Percentiles rank a stretch among this genome's conserved stretches.
Conservation (phyloP, 2,329 filamentous ascomycete genomes). For the Cladosporium sp. region DNA sequence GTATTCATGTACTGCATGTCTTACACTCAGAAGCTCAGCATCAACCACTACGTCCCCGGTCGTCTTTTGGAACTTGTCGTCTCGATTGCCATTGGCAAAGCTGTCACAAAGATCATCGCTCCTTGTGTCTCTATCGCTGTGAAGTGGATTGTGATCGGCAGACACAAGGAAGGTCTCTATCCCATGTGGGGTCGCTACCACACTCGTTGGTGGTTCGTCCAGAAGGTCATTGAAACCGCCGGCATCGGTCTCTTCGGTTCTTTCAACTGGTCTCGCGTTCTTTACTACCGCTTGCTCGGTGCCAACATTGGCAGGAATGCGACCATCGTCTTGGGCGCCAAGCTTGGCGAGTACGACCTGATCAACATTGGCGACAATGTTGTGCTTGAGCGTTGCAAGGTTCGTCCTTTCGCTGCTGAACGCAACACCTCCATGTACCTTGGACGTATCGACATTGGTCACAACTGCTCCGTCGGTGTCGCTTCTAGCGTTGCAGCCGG, state of each 20-base stretch:
- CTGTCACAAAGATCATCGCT: conserved; percentile 37
- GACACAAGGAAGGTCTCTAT: conserved; percentile 50
- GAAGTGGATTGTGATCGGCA: conserved; percentile 55
- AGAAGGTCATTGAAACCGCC: conserved; percentile 50
- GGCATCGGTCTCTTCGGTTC: conserved; percentile 45
- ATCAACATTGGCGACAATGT: conserved; percentile 51
- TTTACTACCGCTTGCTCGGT: conserved; percentile 52
- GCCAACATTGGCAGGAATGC: conserved; percentile 52
- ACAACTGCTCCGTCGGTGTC: conserved; percentile 45
- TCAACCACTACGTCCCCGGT: conserved; percentile 39
- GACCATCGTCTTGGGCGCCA: conserved; percentile 39
- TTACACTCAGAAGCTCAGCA: conserved; percentile 38
- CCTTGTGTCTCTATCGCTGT: conserved; percentile 48
- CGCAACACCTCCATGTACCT: conserved; percentile 57
- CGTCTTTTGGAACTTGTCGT: conserved; percentile 48
- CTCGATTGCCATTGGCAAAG: conserved; percentile 42
- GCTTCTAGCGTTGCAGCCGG: conserved; percentile 51
- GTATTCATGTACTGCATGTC: conserved; percentile 47
- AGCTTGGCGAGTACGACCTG: conserved; percentile 54
- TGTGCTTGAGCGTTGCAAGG: conserved; percentile 45
- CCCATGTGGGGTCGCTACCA: conserved; percentile 59
- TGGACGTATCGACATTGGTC: conserved; percentile 48
- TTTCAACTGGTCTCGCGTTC: conserved; percentile 36
- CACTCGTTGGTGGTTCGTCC: conserved; percentile 56
- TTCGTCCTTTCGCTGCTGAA: conserved; percentile 53